These are phyloP conservation scores for Eucalyptus marginata DNA, from an alignment of 345 rosid genomes.

Conservation along the genomic window DNA sequence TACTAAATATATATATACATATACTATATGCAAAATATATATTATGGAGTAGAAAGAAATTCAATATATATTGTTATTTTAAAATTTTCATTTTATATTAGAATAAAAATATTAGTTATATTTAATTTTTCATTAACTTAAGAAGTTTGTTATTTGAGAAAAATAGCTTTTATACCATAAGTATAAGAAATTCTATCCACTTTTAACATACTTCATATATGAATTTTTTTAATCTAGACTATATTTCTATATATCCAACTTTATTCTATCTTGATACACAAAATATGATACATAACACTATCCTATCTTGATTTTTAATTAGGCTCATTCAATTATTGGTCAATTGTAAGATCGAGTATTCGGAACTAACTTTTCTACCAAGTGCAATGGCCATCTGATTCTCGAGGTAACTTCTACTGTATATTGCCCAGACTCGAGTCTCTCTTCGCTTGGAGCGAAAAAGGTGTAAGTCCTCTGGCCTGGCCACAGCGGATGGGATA, in stretches of 20 bases:
- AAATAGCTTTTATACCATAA: not conserved
- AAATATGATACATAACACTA: not conserved
- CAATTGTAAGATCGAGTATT: not conserved
- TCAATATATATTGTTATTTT: no score
- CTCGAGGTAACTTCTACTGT: conserved; percentile 86
- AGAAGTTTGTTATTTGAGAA: not conserved
- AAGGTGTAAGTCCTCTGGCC: conserved; percentile 79
- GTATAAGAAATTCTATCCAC: no score
- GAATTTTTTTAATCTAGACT: not conserved
- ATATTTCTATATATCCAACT: no score
- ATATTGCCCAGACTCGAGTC: conserved; percentile 85
- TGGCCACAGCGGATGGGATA: conserved; percentile 86
- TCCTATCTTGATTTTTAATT: not conserved
- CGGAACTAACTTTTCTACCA: conserved; percentile 63
- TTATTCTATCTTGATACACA: no score
- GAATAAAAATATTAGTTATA: no score
- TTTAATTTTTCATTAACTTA: not conserved
- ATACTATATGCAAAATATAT: no score
- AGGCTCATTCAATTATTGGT: not conserved
- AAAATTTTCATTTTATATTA: no score
- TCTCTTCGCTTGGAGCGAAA: conserved; percentile 84
- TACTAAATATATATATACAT: no score
- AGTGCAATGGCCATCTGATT: conserved; percentile 96
- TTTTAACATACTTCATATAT: fast-evolving
- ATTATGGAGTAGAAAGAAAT: no score